Evolutionary conservation across 169 alveolate species (phyloP).

Genomic region (Plasmodium gonderi): DNA sequence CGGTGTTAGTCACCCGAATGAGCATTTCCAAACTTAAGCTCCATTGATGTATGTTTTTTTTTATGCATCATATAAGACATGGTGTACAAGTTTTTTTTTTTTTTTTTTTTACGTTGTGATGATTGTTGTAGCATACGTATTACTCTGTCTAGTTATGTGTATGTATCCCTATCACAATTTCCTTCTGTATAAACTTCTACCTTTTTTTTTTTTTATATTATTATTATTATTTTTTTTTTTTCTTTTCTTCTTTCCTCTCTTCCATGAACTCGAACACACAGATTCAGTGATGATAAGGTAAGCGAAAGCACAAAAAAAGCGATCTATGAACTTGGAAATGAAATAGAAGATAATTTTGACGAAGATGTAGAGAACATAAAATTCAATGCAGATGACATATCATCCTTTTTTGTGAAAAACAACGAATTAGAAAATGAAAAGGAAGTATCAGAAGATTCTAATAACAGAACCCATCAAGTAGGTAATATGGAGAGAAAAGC

Average conservation of each 20-base stretch:
- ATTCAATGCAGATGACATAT: conserved; percentile 50
- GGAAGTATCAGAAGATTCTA: background rate
- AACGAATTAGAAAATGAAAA: background rate
- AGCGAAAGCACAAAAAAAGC: background rate
- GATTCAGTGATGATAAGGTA: conserved; percentile 3
- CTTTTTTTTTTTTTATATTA: no score
- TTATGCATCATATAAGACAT: no score
- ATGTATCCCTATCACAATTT: no score
- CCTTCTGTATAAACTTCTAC: no score
- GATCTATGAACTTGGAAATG: conserved; percentile 41
- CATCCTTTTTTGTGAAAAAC: conserved; percentile 46
- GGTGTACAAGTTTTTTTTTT: no score
- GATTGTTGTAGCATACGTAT: no score
- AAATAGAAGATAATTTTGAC: conserved; percentile 45
- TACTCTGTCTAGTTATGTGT: no score
- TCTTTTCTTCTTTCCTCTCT: background rate
- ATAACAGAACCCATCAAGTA: background rate
- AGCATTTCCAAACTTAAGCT: no score
- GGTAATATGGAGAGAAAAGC: background rate
- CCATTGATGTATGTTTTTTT: no score
- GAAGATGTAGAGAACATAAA: conserved; percentile 71
- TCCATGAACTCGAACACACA: background rate
- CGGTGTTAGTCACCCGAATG: no score
- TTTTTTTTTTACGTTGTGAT: no score
- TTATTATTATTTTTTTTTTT: background rate